Percentiles rank a stretch among this genome's conserved stretches.
Conservation (phyloP, 192 early-diverging fungal genomes). For the Rhizophagus prolifer region DNA sequence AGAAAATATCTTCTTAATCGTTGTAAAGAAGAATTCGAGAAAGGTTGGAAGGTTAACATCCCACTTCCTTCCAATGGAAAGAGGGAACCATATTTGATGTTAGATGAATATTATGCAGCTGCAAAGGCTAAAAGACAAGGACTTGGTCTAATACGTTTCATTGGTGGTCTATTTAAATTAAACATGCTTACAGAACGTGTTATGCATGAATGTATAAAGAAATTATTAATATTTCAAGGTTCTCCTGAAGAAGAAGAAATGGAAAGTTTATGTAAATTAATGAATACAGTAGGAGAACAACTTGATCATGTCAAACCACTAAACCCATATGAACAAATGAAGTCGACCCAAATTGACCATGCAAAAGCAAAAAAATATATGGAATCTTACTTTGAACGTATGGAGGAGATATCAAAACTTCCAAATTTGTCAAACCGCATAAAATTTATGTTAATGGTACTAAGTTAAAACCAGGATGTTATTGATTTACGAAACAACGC, state of each 20-base stretch:
- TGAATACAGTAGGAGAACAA: conserved; percentile 74
- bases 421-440: not conserved
- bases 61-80: conserved; percentile 55
- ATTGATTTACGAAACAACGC: no score
- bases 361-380: conserved; percentile 62
- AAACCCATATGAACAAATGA: no score
- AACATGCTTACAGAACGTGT: conserved; percentile 91
- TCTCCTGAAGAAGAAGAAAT: conserved; percentile 93
- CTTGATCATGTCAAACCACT: conserved; percentile 60
- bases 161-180: conserved; percentile 93
- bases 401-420: conserved; percentile 73
- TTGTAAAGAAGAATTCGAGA: conserved; percentile 95
- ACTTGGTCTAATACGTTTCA: conserved; percentile 90
- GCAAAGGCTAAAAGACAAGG: conserved; percentile 91
- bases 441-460: no score
- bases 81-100: conserved; percentile 64
- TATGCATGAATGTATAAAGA: conserved; percentile 88
- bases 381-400: conserved; percentile 83
- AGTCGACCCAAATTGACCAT: conserved; percentile 59
- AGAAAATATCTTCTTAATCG: conserved; percentile 87
- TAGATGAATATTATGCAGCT: conserved; percentile 78
- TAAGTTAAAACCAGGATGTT: no score
- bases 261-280: conserved; percentile 54
- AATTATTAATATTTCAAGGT: conserved; percentile 68
- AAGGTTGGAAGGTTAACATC: conserved; percentile 82